Evolutionary conservation across 805 yeast genomes (phyloP), one percentile per base, ranked within the genome.

Genomic region (Pichia occidentalis): DNA sequence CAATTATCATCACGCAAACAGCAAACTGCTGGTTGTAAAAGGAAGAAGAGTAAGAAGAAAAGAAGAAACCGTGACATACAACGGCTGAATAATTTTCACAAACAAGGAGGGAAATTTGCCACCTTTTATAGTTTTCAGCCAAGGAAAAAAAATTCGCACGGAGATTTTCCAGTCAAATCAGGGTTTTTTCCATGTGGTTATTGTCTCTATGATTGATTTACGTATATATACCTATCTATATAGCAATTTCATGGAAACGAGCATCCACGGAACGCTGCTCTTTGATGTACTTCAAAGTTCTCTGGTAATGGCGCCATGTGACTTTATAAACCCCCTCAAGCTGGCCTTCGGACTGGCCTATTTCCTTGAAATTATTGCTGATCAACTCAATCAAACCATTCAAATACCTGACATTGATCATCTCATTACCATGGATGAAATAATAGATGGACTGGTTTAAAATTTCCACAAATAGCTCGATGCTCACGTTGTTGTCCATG

Each of bases 391-490:
- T 81, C 45, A 92, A 65, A 8, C 95, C 95, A 52, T 84, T 85
- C 52, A 90, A 77, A 52, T 86, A 86, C 50, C 76, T 75, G 28
- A 78, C 68, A 29, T 83, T 81, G 22, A 90, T 77, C 48, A 73
- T 63, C 33, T 71, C 72, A 48, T 79, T 81, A 4, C 92, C 95
- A 50, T 82, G 88, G 38, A 84, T 80, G 57, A 83, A 81, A 59
- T 81, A 92, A 53, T 87, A 85, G 25, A 90, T 61, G 45, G 95
- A 86, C 45, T 86, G 74, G 63, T 86, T 85, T 47, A 92, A 66
- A 16, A 92, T 86, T 61, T 92, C 97, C 31, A 90, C 80, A 64
- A 90, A 88, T 39, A 92, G 67, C 59, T 85, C 90, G 40, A 83
- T 66, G 24, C 86, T 82, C 32, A 77, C 80, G 29, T 68, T 72